These are phyloP conservation scores for Microdochium trichocladiopsis DNA, from an alignment of 2,329 filamentous ascomycete species.

Conservation along the genomic window DNA sequence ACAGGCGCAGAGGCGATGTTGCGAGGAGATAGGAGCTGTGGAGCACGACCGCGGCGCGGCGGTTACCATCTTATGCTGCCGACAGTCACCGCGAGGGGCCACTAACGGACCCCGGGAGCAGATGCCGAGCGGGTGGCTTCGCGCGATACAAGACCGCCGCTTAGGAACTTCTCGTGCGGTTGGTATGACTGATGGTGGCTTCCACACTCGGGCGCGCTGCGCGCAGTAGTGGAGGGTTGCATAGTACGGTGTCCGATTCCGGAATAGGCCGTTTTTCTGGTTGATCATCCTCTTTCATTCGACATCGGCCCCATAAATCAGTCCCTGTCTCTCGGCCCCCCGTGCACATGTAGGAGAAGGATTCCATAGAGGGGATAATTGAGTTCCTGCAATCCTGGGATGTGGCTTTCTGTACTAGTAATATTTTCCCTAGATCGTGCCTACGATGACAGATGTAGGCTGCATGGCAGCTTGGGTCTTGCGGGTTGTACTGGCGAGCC, in stretches of 20 bases:
- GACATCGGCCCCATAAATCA: not conserved
- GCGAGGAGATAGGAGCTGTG: too few species aligned
- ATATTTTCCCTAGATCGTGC: not conserved
- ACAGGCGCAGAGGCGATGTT: too few species aligned
- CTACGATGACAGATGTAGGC: not conserved
- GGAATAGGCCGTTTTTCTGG: not conserved
- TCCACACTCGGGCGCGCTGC: not conserved
- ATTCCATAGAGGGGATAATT: not conserved
- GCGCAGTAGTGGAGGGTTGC: not conserved
- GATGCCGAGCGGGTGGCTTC: not conserved
- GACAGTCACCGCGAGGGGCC: too few species aligned
- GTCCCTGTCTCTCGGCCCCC: not conserved
- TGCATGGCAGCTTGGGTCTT: not conserved
- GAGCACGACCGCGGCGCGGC: too few species aligned
- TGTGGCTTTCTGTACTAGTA: not conserved
- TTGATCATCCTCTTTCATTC: not conserved
- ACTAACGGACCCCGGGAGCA: too few species aligned
- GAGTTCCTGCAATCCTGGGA: not conserved
- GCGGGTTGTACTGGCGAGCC: too few species aligned
- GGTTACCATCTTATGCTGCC: too few species aligned
- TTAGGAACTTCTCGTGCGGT: not conserved
- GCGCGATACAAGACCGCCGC: not conserved
- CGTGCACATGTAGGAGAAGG: not conserved
- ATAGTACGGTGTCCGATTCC: not conserved
- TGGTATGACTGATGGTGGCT: not conserved